phyloP scores from a whole-genome alignment of 2,329 filamentous ascomycete species.

The Acarospora socialis region DNA sequence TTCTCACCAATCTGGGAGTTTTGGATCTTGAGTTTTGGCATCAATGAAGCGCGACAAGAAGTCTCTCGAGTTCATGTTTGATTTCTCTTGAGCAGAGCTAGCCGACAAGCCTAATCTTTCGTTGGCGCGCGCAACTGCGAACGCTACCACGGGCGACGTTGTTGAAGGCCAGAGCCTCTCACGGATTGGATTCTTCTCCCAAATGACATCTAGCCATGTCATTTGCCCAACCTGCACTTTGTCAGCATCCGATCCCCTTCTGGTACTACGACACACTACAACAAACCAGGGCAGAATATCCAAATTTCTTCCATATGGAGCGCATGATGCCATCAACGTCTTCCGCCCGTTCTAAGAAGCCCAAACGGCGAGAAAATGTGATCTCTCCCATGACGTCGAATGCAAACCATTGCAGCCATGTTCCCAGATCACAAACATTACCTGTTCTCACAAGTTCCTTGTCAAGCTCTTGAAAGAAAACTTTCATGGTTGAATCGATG shows the following conservation, averaged over 20 bases:
- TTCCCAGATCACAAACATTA: conserved; percentile 18
- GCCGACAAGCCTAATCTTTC: not conserved
- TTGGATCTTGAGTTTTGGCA: not conserved
- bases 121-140: not conserved
- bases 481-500: conserved; percentile 22
- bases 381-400: conserved; percentile 26
- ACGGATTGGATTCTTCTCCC: conserved; percentile 19
- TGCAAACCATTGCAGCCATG: conserved; percentile 23
- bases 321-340: conserved; percentile 23
- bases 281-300: conserved; percentile 16
- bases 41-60: conserved; percentile 10
- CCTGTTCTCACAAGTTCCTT: conserved; percentile 12
- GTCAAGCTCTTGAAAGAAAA: conserved; percentile 18
- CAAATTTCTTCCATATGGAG: conserved; percentile 18
- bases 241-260: not conserved
- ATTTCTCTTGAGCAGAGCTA: not conserved
- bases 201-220: conserved; percentile 23
- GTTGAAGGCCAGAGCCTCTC: not conserved
- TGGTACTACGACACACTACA: not conserved
- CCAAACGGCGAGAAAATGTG: conserved; percentile 22
- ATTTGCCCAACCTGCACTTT: conserved; percentile 18
- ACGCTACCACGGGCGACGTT: conserved; percentile 3
- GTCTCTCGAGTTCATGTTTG: conserved; percentile 2
- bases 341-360: conserved; percentile 20
- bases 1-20: not conserved